Evolutionary conservation across 169 alveolate genomes (phyloP).

Genomic region (Toxoplasma gondii): DNA sequence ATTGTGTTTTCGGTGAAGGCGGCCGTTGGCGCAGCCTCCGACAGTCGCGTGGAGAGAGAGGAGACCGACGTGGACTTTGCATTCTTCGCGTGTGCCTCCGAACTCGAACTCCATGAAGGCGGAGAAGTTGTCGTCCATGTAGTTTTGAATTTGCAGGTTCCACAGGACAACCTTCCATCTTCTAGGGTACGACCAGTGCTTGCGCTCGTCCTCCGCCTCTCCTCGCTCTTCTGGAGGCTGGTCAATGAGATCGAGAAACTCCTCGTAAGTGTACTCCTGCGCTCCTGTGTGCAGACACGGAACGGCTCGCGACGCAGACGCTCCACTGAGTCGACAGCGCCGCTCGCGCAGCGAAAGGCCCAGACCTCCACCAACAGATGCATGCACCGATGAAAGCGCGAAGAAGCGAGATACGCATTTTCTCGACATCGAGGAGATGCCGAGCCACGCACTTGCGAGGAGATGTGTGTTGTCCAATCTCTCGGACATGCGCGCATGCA

Average conservation of each 20-base stretch:
- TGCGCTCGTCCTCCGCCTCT: slow-evolving; percentile 47
- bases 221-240: slow-evolving; percentile 58
- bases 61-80: slow-evolving; percentile 42
- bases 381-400: too few relatives aligned
- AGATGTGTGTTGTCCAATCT: too few relatives aligned
- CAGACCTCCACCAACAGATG: neutral
- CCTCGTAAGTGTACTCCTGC: slow-evolving; percentile 47
- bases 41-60: neutral
- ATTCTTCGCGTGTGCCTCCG: slow-evolving; percentile 64
- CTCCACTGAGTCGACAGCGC: neutral
- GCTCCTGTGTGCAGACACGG: slow-evolving; percentile 45
- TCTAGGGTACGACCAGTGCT: slow-evolving; percentile 52
- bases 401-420: too few relatives aligned
- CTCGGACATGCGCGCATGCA: too few relatives aligned
- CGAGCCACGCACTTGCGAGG: too few relatives aligned
- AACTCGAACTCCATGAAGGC: slow-evolving; percentile 55
- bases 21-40: too few relatives aligned
- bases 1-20: too few relatives aligned
- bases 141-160: slow-evolving; percentile 54
- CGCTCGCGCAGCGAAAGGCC: neutral
- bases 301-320: neutral
- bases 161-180: slow-evolving; percentile 69
- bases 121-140: slow-evolving; percentile 37
- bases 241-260: slow-evolving; percentile 40
- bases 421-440: too few relatives aligned